phyloP scores from a whole-genome alignment of 2,329 filamentous ascomycete genomes.

The Beauveria bassiana region DNA sequence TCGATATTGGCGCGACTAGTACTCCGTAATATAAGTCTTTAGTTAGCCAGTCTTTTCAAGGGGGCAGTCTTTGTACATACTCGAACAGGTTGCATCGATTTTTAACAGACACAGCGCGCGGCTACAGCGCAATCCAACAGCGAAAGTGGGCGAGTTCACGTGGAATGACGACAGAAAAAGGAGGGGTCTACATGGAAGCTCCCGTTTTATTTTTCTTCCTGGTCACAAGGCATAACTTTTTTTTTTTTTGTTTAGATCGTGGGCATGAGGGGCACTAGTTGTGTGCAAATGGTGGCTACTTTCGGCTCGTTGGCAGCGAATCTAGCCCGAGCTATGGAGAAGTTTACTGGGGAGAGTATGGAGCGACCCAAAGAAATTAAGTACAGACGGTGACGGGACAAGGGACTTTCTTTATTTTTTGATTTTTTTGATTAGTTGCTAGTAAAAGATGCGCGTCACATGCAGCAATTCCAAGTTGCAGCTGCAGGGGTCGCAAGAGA shows the following conservation, averaged over 20 bases:
- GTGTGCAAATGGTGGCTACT: not conserved
- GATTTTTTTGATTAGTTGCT: no score
- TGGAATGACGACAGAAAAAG: not conserved
- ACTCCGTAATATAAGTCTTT: no score
- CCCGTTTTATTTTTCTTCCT: not conserved
- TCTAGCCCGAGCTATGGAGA: not conserved
- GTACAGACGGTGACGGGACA: not conserved
- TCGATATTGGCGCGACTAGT: no score
- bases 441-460: no score
- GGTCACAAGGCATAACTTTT: not conserved
- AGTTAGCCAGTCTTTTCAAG: no score
- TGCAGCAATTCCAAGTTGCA: no score
- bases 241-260: not conserved
- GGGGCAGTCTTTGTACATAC: not conserved
- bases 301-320: not conserved
- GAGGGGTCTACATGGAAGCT: not conserved
- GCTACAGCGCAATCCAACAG: not conserved
- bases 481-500: no score
- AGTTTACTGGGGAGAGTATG: slow-evolving; percentile 1
- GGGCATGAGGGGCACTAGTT: not conserved
- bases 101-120: not conserved
- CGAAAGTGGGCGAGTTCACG: not conserved
- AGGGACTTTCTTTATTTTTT: no score
- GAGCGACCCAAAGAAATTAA: not conserved
- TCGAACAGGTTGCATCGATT: not conserved